phyloP scores from a whole-genome alignment of 164 flowering plant genomes.

The Macadamia integrifolia region DNA sequence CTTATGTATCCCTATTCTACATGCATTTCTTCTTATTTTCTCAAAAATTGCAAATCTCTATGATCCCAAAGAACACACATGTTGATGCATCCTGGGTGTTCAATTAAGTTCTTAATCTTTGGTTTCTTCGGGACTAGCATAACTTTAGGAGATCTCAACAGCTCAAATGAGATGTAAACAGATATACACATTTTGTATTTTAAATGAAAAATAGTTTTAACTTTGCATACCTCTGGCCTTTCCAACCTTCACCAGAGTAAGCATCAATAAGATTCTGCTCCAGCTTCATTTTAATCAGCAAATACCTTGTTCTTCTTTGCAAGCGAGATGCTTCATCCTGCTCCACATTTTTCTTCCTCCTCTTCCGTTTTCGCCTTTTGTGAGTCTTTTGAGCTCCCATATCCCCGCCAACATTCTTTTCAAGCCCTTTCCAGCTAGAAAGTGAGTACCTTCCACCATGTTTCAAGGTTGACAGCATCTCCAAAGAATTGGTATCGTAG shows the following conservation, averaged over 20 bases:
- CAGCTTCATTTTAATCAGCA: conserved; percentile 79
- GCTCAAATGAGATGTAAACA: background rate
- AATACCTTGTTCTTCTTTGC: conserved; percentile 80
- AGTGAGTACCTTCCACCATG: conserved; percentile 17
- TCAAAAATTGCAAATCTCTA: background rate
- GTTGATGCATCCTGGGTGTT: background rate
- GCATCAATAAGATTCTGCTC: conserved; percentile 97
- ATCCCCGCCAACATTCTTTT: conserved; percentile 21
- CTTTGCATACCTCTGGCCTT: conserved; percentile 81
- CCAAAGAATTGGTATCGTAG: conserved; percentile 20
- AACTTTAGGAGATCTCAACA: background rate
- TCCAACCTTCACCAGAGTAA: conserved; percentile 96
- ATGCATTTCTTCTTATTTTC: background rate
- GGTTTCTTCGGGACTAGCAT: background rate
- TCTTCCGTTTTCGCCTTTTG: conserved; percentile 43
- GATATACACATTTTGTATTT: background rate
- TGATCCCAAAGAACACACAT: background rate
- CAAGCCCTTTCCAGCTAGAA: conserved; percentile 18
- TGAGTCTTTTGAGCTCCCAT: conserved; percentile 19
- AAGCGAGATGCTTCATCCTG: conserved; percentile 75
- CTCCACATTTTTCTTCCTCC: conserved; percentile 36
- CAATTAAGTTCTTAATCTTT: background rate
- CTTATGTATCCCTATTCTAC: background rate
- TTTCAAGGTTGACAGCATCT: conserved; percentile 25
- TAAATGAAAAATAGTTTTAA: background rate